Evolutionary conservation across 2,329 filamentous ascomycete genomes (phyloP).

Genomic region (Ascochyta viciae-villosae): DNA sequence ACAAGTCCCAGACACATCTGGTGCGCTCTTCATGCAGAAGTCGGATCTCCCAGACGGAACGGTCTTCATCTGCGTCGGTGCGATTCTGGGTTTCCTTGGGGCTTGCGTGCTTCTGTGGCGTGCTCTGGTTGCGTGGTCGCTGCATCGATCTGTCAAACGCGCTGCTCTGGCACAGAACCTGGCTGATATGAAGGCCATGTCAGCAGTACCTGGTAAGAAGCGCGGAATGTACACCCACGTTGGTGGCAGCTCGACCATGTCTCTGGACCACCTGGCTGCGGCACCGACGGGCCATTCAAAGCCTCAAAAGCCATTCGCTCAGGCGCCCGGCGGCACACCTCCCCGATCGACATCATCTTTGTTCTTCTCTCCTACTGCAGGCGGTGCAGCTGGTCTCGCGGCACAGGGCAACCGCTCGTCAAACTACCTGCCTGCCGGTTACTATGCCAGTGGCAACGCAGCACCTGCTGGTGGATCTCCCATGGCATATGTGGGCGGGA

Average conservation of each 20-base stretch:
- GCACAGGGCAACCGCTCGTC: constrained; percentile 69
- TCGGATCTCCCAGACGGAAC: constrained; percentile 88
- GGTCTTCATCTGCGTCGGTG: constrained; percentile 93
- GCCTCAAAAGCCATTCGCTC: constrained; percentile 40
- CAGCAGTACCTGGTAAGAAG: constrained; percentile 46
- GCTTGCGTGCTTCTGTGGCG: constrained; percentile 88
- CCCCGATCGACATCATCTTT: constrained; percentile 61
- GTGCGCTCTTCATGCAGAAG: constrained; percentile 91
- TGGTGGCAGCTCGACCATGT: constrained; percentile 61
- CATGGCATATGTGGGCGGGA: constrained; percentile 54
- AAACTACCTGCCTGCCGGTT: constrained; percentile 86
- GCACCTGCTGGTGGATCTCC: constrained; percentile 48
- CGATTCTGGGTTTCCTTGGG: constrained; percentile 82
- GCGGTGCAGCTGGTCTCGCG: constrained; percentile 57
- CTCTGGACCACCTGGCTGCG: constrained; percentile 59
- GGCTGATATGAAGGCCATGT: constrained; percentile 73
- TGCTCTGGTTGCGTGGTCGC: constrained; percentile 82
- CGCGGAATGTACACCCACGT: constrained; percentile 53
- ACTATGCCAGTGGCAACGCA: constrained; percentile 77
- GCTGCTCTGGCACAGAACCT: constrained; percentile 78
- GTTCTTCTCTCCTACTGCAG: constrained; percentile 95
- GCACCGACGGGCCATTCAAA: constrained; percentile 45
- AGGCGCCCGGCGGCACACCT: constrained; percentile 30
- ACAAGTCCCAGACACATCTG: constrained; percentile 79
- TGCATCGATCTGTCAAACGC: constrained; percentile 88